Evolutionary conservation across 208 protist species (phyloP).

Genomic region (Phytomonas francai): DNA sequence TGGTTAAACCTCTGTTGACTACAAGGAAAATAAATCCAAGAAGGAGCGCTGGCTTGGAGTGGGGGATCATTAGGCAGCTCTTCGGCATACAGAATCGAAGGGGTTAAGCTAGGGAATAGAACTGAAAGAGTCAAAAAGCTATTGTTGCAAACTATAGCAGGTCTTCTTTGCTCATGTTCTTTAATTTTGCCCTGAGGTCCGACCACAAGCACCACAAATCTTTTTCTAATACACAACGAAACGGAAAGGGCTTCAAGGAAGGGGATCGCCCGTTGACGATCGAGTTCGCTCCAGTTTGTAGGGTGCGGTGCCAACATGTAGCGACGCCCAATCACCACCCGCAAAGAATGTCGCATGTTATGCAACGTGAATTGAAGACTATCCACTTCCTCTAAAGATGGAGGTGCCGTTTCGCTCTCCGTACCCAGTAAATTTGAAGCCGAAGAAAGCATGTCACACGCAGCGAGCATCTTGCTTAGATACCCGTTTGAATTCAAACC

Average conservation of each 20-base stretch:
- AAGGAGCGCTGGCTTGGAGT: neutral
- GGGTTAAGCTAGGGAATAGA: neutral
- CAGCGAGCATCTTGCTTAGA: neutral
- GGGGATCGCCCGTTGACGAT: neutral
- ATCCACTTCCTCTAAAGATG: neutral
- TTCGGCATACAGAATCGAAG: neutral
- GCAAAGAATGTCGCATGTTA: neutral
- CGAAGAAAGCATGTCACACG: neutral
- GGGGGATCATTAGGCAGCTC: neutral
- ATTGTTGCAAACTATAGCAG: neutral
- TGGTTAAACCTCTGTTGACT: neutral
- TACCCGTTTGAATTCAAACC: neutral
- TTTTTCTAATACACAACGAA: neutral
- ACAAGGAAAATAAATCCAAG: neutral
- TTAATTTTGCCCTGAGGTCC: neutral
- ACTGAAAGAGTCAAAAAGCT: neutral
- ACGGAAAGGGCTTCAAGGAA: neutral
- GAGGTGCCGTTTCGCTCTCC: neutral
- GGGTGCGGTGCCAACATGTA: neutral
- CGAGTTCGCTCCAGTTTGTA: neutral
- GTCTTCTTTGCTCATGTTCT: neutral
- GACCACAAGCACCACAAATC: neutral
- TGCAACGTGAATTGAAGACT: neutral
- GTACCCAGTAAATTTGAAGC: neutral
- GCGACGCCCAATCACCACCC: neutral